Evolutionary conservation across 2,329 filamentous ascomycete species (phyloP), one percentile per base, ranked within the genome.

Genomic region (Ophiostoma piceae): DNA sequence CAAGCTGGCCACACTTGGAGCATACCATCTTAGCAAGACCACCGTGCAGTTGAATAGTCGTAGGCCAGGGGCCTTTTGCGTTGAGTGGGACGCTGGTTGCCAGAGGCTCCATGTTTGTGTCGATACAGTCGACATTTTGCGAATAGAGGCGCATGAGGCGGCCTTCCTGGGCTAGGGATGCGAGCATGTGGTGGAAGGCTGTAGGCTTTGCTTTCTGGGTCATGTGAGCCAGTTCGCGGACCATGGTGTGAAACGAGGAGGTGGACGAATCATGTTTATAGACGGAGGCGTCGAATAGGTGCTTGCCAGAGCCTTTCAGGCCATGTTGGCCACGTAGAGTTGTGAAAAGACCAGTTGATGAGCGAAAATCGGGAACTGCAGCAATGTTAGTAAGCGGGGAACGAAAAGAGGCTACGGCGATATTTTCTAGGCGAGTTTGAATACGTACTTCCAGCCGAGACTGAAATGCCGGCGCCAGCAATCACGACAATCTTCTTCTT

Each of bases 401-500:
- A 22, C 3, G 14, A 32, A n/a, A 16, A 16, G 6, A 32, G 12
- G 57, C 3, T 6, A 62, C 2, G 12, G 29, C 8, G 11, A 29
- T 3, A 39, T 41, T 37, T n/a, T 22, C 7, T 29, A 41, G 19
- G 19, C 2, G 19, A 16, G 37, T 6, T 6, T 1, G 22, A 19
- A 35, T 26, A 68, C 75, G 87, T 84, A 91, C 89, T 96, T 73
- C 95, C 95, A 74, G 95, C 94, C 69, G 94, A 94, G 68, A 97
- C 95, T 54, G 95, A 98, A 76, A 99, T 99, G 72, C 95, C 95
- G 73, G 95, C 95, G 71, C 95, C 95, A 66, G 94, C 95, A 78
- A 99, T 91, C 68, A 98, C 92, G 43, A 99, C 92, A 77, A 99
- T 96, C 82, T 97, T 97, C 81, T 94, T 92, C 83, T 95, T 95